Percentiles rank a stretch among this genome's conserved stretches.
These are phyloP conservation scores for Paracorniculantispora psalliotae DNA, from an alignment of 2,329 filamentous ascomycete genomes.

Conservation along the genomic window DNA sequence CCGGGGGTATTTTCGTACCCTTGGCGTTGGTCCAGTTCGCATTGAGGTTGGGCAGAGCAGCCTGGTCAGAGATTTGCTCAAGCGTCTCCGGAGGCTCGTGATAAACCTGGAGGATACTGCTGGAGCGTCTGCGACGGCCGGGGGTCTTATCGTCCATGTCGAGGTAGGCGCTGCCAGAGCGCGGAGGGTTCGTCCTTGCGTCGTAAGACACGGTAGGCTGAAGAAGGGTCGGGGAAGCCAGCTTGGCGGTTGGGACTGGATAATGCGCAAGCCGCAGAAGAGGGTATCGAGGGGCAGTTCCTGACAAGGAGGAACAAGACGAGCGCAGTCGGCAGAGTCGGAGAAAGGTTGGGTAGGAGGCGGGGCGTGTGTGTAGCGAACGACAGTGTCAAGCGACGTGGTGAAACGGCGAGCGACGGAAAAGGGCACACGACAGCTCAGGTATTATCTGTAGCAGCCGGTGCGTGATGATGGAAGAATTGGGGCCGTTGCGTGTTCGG, in stretches of 20 bases:
- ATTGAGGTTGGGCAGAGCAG: conserved; percentile 89
- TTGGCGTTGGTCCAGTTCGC: conserved; percentile 99
- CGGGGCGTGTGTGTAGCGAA: neutral
- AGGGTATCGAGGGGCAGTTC: neutral
- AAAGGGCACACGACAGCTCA: neutral
- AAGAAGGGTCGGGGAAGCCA: conserved; percentile 85
- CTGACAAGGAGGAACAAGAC: neutral
- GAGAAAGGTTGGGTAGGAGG: neutral
- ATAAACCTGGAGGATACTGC: conserved; percentile 88
- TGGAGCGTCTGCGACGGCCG: conserved; percentile 85
- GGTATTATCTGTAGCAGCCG: neutral
- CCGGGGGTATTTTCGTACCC: conserved; percentile 54
- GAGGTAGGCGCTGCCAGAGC: conserved; percentile 54
- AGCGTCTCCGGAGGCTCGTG: conserved; percentile 94
- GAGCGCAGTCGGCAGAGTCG: neutral
- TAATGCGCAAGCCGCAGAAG: conserved; percentile 2
- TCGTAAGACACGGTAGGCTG: conserved; percentile 89
- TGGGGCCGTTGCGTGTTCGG: neutral
- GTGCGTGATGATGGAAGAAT: neutral
- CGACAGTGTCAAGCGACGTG: neutral
- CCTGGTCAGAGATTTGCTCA: conserved; percentile 96
- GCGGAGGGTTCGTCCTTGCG: conserved; percentile 66
- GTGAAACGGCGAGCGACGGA: neutral
- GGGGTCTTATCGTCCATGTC: conserved; percentile 58
- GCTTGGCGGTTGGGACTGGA: conserved; percentile 75